Evolutionary conservation across 2,329 filamentous ascomycete species (phyloP), one percentile per base, ranked within the genome.

Genomic region (Fusarium nelsonii): DNA sequence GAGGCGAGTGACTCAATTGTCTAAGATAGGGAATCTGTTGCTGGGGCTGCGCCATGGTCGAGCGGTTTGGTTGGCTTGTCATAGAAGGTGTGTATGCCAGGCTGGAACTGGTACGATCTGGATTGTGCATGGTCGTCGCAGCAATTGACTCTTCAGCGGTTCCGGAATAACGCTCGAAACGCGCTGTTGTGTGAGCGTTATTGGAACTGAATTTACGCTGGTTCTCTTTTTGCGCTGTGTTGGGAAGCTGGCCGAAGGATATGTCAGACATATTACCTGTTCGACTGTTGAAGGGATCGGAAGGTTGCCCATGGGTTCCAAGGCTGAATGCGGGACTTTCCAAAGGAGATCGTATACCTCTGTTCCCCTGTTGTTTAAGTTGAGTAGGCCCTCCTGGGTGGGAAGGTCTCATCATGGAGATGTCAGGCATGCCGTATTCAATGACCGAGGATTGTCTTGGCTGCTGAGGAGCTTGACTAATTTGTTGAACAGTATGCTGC

Each of bases 111-210:
- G 26, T 9, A 8, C 54, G 52, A 9, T 32, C 39, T n/a, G 44
- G 43, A 20, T 50, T 46, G 11, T 23, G 9, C 28, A 46, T 50
- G 15, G 45, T 15, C 40, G 63, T 55, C 4, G 54, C 43, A 9
- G 54, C 66, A 16, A 67, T 72, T 5, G 65, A 60, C 16, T 67
- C 69, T 14, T 71, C 61, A 9, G 65, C 56, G 6, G 58, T 70
- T n/a, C 57, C 58, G 4, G 46, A 26, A 40, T 49, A 51, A 20
- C 48, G 32, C n/a, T 68, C 67, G 20, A 70, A 68, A 2, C 55
- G 61, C 34, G 58, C 65, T 14, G 46, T 44, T 12, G 62, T 54
- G 16, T 63, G 41, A 15, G 41, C 11, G 20, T 39, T 44, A 16
- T 55, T 54, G n/a, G 41, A 28, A 2, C 15, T 30, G 6, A 39